Evolutionary conservation across 371 early-diverging fungal species (phyloP), one percentile per base, ranked within the genome.

Genomic region (Actinomortierella wolfii): DNA sequence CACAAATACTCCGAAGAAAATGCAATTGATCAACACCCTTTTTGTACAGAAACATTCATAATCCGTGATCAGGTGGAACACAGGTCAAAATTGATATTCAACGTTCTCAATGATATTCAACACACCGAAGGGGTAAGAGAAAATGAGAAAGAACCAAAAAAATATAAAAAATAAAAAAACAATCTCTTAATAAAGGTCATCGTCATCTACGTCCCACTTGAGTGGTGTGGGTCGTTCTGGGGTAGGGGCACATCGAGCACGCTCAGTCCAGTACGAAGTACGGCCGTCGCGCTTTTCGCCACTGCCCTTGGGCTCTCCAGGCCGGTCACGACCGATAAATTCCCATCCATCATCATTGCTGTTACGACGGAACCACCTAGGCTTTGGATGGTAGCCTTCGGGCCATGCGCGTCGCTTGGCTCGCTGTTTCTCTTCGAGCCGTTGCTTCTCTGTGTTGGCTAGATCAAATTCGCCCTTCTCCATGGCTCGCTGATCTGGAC

Each of bases 401-500:
- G 83, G 87, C 51, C 86, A 58, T 3, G 61, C 56, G 20, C 78
- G 73, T 17, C 94, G 74, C 11, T 83, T 82, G 17, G 77, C 81
- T 7, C 93, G 80, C 76, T 94, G 94, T 66, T 83, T 81, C 51
- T 86, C 82, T 69, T 94, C 93, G 13, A 93, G 67, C 0, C 82
- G 61, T 24, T 83, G 84, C 69, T 94, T 94, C 45, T 83, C 82
- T 1, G 62, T 62, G 54, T 83, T 83, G 15, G 94, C 94, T 6
- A 78, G 42, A 46, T 90, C 89, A 61, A 86, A 93, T 48, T 84
- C 78, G 7, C 88, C 93, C 41, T 71, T 77, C 62, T 89, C 90
- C 88, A 90, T 85, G 1, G 84, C 85, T 7, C 79, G 76, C 78
- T 94, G 94, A 68, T 94, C 93, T 11, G 91, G 91, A 14, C 93